Conservation (phyloP, 768 basidiomycete genomes). For the Pisolithus marmoratus region DNA sequence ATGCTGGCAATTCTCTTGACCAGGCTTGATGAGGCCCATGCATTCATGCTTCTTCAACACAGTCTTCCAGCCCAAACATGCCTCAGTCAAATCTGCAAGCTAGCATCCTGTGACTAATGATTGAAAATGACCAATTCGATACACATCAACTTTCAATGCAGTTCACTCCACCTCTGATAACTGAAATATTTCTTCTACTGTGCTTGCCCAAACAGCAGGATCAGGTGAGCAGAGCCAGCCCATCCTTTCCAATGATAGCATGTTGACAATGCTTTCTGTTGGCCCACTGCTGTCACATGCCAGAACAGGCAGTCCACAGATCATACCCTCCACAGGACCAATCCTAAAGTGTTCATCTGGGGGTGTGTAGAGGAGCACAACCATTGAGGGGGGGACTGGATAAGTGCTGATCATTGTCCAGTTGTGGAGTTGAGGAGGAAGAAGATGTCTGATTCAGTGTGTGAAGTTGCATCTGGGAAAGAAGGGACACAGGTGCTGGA, state of each 20-base stretch:
- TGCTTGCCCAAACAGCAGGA: constrained; percentile 62
- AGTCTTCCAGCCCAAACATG: too few relatives aligned
- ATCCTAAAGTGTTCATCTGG: constrained; percentile 97
- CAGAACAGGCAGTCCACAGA: constrained; percentile 82
- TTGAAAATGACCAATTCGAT: too few relatives aligned
- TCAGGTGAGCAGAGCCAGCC: constrained; percentile 73
- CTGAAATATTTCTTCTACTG: constrained; percentile 54
- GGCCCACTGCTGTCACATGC: constrained; percentile 88
- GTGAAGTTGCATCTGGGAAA: constrained; percentile 29
- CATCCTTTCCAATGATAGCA: constrained; percentile 43
- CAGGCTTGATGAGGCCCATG: too few relatives aligned
- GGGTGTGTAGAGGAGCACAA: constrained; percentile 87
- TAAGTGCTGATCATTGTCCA: constrained; percentile 74
- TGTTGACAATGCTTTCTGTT: constrained; percentile 69
- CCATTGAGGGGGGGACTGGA: constrained; percentile 58
- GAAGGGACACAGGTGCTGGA: constrained; percentile 37
- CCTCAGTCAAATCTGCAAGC: too few relatives aligned
- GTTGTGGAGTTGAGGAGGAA: constrained; percentile 93
- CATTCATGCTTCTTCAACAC: too few relatives aligned
- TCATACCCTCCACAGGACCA: constrained; percentile 92
- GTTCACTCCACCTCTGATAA: constrained; percentile 6
- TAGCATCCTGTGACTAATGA: too few relatives aligned
- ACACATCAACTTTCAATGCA: constrained; percentile 40
- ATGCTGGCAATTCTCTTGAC: too few relatives aligned
- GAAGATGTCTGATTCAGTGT: constrained; percentile 52